Evolutionary conservation across 352 stramenopile genomes (phyloP).

Genomic region (Nothophytophthora sp.): DNA sequence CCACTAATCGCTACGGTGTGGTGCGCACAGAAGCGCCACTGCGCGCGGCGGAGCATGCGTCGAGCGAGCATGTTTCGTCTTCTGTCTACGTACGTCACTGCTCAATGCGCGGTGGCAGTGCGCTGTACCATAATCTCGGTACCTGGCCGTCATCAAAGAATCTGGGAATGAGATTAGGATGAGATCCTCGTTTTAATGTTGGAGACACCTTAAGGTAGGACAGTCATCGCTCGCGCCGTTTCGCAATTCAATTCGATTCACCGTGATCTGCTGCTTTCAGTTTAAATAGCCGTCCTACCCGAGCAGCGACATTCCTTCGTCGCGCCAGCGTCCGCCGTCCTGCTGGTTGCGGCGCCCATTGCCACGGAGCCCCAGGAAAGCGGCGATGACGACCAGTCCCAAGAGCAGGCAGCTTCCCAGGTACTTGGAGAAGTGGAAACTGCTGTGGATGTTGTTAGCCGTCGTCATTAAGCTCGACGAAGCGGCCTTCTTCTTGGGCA

Average conservation of each 20-base stretch:
- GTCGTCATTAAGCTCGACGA: conserved; percentile 29
- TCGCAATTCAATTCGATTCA: too few species aligned
- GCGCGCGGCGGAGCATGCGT: conserved; percentile 23
- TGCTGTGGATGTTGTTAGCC: conserved; percentile 1
- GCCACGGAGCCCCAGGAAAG: conserved; percentile 44
- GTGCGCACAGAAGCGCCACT: conserved; percentile 12
- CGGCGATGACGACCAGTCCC: conserved; percentile 56
- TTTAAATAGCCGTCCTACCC: conserved; percentile 14
- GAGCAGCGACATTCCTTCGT: conserved; percentile 31
- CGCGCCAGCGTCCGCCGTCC: conserved; percentile 1
- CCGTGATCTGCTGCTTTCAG: too few species aligned
- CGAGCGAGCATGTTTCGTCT: conserved; percentile 16
- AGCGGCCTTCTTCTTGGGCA: conserved; percentile 26
- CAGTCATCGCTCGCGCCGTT: too few species aligned
- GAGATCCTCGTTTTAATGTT: too few species aligned
- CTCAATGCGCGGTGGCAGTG: conserved; percentile 1
- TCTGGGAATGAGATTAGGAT: too few species aligned
- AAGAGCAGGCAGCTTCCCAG: conserved; percentile 55
- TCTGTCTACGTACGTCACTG: conserved; percentile 14
- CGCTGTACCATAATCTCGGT: conserved; percentile 16
- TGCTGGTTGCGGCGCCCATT: conserved; percentile 30
- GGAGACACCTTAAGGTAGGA: too few species aligned
- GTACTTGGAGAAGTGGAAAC: conserved; percentile 41
- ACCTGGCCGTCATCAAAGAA: too few species aligned
- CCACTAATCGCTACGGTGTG: conserved; percentile 2